phyloP scores from a whole-genome alignment of 768 basidiomycete genomes.

The Lyophyllum shimeji region DNA sequence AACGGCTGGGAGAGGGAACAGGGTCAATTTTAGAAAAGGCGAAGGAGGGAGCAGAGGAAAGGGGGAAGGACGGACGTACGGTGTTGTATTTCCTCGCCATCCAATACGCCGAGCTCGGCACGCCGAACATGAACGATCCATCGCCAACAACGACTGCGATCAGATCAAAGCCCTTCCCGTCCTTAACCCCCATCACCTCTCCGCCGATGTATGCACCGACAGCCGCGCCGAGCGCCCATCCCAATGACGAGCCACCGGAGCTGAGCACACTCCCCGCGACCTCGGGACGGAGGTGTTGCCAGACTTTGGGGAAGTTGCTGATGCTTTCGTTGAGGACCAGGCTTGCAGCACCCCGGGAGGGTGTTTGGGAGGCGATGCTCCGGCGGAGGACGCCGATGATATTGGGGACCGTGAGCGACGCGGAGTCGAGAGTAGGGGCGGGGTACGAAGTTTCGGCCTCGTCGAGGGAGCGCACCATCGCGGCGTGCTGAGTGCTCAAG shows the following conservation, averaged over 20 bases:
- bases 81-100: constrained; percentile 69
- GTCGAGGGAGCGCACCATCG: constrained; percentile 23
- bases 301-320: constrained; percentile 52
- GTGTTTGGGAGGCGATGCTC: constrained; percentile 37
- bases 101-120: constrained; percentile 69
- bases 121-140: constrained; percentile 66
- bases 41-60: neutral
- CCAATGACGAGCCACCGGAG: constrained; percentile 66
- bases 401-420: constrained; percentile 41
- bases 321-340: constrained; percentile 66
- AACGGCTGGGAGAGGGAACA: constrained; percentile 61
- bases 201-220: constrained; percentile 57
- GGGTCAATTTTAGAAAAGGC: neutral
- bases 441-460: constrained; percentile 29
- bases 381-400: constrained; percentile 49
- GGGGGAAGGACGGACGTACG: constrained; percentile 46
- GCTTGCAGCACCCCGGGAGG: constrained; percentile 32
- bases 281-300: constrained; percentile 58
- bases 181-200: constrained; percentile 19
- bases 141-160: constrained; percentile 65
- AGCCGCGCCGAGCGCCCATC: constrained; percentile 67
- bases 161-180: constrained; percentile 43
- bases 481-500: constrained; percentile 22
- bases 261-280: constrained; percentile 48
- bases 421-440: constrained; percentile 5